A percentile compares a stretch with the other conserved stretches of the same genome.
These are phyloP conservation scores for Euryodendron excelsum DNA, from an alignment of 148 eudicot species.

Conservation along the genomic window DNA sequence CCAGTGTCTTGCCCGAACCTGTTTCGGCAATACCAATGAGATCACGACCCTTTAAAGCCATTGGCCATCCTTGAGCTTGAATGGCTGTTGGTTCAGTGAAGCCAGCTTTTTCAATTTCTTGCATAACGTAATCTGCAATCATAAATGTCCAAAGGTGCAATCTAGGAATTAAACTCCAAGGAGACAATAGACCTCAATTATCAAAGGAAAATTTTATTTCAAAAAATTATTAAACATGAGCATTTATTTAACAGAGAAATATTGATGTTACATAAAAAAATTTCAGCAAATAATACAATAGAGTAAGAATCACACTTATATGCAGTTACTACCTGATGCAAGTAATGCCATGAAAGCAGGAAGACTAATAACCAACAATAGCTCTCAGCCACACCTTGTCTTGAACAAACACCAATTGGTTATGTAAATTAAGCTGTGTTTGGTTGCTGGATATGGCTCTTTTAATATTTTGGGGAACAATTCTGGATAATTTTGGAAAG, in stretches of 20 bases:
- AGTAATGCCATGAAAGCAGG: background rate
- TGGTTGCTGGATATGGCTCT: too few species aligned
- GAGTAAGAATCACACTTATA: background rate
- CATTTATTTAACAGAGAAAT: background rate
- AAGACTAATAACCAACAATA: background rate
- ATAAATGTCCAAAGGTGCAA: background rate
- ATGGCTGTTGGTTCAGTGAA: constrained; percentile 95
- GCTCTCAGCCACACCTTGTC: background rate
- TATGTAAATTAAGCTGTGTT: too few species aligned
- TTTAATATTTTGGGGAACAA: too few species aligned
- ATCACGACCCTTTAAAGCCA: constrained; percentile 99
- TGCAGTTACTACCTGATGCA: background rate
- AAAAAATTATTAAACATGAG: background rate
- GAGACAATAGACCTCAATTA: background rate
- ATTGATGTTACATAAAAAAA: background rate
- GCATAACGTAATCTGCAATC: constrained; percentile 77
- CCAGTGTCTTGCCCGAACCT: constrained; percentile 98
- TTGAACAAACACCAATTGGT: background rate
- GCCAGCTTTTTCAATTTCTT: constrained; percentile 91
- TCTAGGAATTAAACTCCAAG: background rate
- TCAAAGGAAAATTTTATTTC: background rate
- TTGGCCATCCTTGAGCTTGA: constrained; percentile 99
- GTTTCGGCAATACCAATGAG: constrained; percentile 99
- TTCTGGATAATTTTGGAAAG: too few species aligned
- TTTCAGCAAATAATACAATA: background rate